These are phyloP conservation scores for Aspergillus bertholletiae DNA, from an alignment of 495 filamentous ascomycete species.

Conservation along the genomic window DNA sequence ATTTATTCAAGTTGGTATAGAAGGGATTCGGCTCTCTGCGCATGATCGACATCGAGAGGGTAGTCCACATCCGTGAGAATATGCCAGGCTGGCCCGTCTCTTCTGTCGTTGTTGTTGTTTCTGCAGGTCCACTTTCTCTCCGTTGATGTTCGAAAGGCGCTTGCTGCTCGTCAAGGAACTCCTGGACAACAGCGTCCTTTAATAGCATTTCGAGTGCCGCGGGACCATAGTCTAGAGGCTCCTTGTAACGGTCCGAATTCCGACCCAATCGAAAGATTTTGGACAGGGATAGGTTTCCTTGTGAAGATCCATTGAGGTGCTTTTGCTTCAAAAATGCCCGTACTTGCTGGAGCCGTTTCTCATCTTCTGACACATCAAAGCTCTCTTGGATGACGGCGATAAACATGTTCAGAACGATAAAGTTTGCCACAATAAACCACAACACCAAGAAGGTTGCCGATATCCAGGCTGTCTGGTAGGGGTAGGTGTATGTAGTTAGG, in stretches of 20 bases:
- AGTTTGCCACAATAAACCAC: constrained; percentile 94
- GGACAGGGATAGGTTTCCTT: constrained; percentile 77
- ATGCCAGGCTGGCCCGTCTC: constrained; percentile 47
- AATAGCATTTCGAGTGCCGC: constrained; percentile 91
- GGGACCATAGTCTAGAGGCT: constrained; percentile 83
- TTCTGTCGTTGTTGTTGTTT: constrained; percentile 20
- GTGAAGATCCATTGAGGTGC: constrained; percentile 65
- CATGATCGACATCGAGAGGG: constrained; percentile 46
- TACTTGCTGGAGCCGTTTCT: constrained; percentile 95
- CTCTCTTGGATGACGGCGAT: constrained; percentile 99
- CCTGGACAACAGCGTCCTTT: constrained; percentile 89
- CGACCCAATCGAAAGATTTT: constrained; percentile 81
- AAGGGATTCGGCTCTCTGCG: constrained; percentile 89
- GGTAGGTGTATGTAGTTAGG: constrained; percentile 62
- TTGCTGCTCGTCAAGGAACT: constrained; percentile 81
- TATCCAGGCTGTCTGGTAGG: constrained; percentile 78
- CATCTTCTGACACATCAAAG: constrained; percentile 98
- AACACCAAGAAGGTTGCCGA: constrained; percentile 87
- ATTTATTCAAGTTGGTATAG: constrained; percentile 70
- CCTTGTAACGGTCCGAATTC: constrained; percentile 58
- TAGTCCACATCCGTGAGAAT: constrained; percentile 56
- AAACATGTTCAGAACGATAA: constrained; percentile 99
- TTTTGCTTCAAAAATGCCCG: constrained; percentile 89
- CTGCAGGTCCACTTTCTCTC: constrained; percentile 21
- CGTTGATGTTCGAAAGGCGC: constrained; percentile 18